phyloP scores from a whole-genome alignment of 371 early-diverging fungal genomes.

The Apophysomyces ossiformis region DNA sequence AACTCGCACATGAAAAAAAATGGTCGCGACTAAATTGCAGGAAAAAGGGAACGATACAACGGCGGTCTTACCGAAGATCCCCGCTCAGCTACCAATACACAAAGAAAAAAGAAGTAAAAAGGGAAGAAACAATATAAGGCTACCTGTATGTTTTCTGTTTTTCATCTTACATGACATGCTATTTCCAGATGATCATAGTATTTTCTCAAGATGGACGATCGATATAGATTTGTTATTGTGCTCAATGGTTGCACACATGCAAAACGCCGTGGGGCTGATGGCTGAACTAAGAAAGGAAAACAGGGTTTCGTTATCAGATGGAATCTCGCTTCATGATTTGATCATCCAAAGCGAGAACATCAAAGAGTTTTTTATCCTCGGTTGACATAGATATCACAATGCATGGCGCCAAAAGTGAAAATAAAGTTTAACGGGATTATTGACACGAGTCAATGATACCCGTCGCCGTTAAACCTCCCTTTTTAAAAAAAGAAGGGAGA shows the following conservation, averaged over 20 bases:
- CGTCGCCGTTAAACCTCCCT: no score
- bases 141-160: no score
- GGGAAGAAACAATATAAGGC: no score
- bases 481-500: no score
- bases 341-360: not conserved
- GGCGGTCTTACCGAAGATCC: constrained; percentile 9
- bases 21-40: constrained; percentile 1
- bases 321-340: not conserved
- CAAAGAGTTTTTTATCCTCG: not conserved
- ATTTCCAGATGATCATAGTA: not conserved
- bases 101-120: not conserved
- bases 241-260: no score
- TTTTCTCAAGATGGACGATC: no score
- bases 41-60: not conserved
- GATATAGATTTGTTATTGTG: no score
- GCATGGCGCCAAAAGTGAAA: not conserved
- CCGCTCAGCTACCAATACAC: not conserved
- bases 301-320: constrained; percentile 3
- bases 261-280: not conserved
- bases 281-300: not conserved
- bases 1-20: not conserved
- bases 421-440: not conserved
- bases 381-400: not conserved
- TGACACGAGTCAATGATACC: not conserved
- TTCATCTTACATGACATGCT: not conserved